phyloP scores from a whole-genome alignment of 108 stramenopile genomes.

The Nannochloropsis gaditana region DNA sequence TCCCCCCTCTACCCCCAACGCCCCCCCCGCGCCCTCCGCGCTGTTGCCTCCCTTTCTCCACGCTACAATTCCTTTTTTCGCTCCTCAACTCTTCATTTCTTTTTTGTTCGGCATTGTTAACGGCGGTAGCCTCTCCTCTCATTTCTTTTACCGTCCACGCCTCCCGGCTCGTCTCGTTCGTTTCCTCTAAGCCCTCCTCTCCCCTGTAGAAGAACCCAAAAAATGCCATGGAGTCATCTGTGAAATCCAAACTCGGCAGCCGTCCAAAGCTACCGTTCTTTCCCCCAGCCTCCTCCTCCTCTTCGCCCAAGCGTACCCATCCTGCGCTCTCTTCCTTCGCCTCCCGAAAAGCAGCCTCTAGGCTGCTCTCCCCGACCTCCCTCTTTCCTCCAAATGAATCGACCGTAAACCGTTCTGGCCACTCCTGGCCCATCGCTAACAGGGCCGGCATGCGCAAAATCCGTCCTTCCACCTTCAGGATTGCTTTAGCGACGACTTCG shows the following conservation, averaged over 20 bases:
- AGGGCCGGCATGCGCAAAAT: not conserved
- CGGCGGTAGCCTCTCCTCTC: not conserved
- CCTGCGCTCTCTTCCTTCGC: not conserved
- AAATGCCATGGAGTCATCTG: slow-evolving; percentile 3
- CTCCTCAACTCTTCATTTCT: not conserved
- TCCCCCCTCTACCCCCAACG: not conserved
- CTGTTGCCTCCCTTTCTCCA: not conserved
- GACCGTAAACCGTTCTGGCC: not conserved
- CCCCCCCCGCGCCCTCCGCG: not conserved
- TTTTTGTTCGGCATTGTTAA: not conserved
- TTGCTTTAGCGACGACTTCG: not conserved
- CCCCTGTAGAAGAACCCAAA: not conserved
- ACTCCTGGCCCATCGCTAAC: not conserved
- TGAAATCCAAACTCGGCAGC: not conserved
- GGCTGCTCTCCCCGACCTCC: slow-evolving; percentile 7
- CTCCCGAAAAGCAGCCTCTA: not conserved
- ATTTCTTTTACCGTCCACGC: slow-evolving; percentile 10
- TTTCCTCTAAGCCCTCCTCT: slow-evolving; percentile 62
- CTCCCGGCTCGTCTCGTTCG: slow-evolving; percentile 49
- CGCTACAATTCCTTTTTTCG: not conserved
- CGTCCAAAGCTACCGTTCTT: not conserved
- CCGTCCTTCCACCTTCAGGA: not conserved
- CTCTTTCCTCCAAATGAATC: not conserved
- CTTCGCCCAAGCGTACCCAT: not conserved
- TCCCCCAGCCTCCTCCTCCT: not conserved